Evolutionary conservation across 176 grass and related monocot genomes (phyloP).

Genomic region (Themeda triandra): DNA sequence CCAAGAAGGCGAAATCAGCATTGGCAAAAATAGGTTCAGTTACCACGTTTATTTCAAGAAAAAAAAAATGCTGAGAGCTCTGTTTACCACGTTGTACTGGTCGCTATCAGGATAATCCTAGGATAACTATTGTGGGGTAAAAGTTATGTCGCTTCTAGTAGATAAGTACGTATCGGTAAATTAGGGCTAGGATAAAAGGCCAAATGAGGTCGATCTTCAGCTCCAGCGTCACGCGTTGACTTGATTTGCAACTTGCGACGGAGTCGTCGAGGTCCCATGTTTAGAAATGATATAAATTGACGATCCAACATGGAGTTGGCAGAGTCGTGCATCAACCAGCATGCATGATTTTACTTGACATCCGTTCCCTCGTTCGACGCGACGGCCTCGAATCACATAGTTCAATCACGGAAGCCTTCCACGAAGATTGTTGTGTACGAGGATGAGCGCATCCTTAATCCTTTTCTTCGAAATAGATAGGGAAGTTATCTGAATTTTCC

Average conservation of each 20-base stretch:
- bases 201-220: neutral
- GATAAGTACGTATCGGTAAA: neutral
- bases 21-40: neutral
- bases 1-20: neutral
- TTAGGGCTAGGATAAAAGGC: neutral
- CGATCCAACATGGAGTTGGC: neutral
- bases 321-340: neutral
- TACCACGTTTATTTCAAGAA: neutral
- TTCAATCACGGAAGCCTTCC: neutral
- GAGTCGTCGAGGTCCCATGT: neutral
- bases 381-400: neutral
- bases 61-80: neutral
- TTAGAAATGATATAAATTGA: neutral
- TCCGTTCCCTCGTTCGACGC: neutral
- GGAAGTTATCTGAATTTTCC: neutral
- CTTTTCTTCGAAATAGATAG: neutral
- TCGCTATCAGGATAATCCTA: conserved; percentile 15
- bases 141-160: neutral
- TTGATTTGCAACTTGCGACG: neutral
- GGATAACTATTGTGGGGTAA: neutral
- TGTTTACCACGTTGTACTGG: conserved; percentile 5
- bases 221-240: neutral
- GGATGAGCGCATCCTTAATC: neutral
- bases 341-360: neutral
- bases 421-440: too few relatives aligned